Evolutionary conservation across 2,329 filamentous ascomycete genomes (phyloP), one percentile per base, ranked within the genome.

Genomic region (Penicillium capsulatum): DNA sequence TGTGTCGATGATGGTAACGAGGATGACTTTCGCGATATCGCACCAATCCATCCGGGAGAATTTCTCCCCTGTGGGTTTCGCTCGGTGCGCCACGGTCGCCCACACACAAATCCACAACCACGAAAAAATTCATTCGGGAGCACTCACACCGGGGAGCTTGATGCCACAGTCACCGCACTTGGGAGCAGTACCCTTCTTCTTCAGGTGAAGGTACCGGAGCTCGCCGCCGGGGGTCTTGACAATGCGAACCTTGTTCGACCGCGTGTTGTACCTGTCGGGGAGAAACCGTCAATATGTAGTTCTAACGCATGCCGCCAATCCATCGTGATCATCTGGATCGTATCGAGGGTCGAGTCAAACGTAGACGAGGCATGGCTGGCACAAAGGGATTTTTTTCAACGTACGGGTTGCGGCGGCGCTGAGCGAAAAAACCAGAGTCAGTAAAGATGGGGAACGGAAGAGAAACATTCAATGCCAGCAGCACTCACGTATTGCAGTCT

Each of bases 111-210:
- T 31, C 44, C 45, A 44, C 36, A 38, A 44, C 27, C 34, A 26
- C 27, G 37, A 46, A 44, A 45, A 47, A 45, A 44, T 36, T 37
- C 40, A 43, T 20, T 42, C 36, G 45, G 58, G 54, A 54, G 42
- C 52, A 94, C 89, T 85, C 87, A 98, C 90, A 74, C 92, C 92
- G 69, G 88, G 82, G 66, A 98, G 85, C 80, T 97, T 97, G 77
- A 81, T 82, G 68, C 92, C 92, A 70, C 94, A 98, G 81, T 98
- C 92, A 81, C 94, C 87, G 72, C 92, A 98, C 81, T 98, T 98
- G 69, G 92, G 92, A 55, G 90, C 86, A 70, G 89, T 94, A 63
- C 90, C 92, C 72, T 84, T 86, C 88, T 98, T 98, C 86, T 97
- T 97, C 80, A 96, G 90, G 84, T 98, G 91, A 64, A 97, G 86